These are phyloP conservation scores for Flaveria bidentis DNA, from an alignment of 129 eudicot species.

Conservation along the genomic window DNA sequence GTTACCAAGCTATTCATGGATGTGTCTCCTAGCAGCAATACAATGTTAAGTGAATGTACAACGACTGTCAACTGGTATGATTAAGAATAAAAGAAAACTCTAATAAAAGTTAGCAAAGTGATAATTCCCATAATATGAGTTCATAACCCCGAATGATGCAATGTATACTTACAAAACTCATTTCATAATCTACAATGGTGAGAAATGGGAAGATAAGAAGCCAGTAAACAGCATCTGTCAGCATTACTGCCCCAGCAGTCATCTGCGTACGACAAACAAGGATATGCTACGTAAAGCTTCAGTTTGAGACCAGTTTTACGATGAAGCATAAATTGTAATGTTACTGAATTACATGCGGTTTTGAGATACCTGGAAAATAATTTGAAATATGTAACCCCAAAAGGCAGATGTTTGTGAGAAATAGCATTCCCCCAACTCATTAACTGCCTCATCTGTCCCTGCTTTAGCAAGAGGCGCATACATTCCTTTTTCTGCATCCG, in stretches of 20 bases:
- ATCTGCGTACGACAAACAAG: constrained; percentile 48
- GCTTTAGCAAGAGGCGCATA: constrained; percentile 35
- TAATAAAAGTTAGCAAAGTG: not conserved
- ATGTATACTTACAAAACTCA: constrained; percentile 57
- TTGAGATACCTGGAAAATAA: constrained; percentile 59
- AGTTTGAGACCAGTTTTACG: not conserved
- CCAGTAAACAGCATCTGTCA: constrained; percentile 84
- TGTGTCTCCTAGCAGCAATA: constrained; percentile 73
- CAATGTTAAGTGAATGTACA: constrained; percentile 64
- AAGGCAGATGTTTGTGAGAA: constrained; percentile 32
- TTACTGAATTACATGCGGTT: not conserved
- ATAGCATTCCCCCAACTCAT: constrained; percentile 35
- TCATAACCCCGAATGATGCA: not conserved
- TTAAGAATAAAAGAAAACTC: constrained; percentile 1
- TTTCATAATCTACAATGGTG: constrained; percentile 52
- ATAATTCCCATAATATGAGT: not conserved
- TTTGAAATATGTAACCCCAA: constrained; percentile 60
- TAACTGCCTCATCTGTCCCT: constrained; percentile 26
- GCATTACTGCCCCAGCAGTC: constrained; percentile 81
- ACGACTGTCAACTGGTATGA: constrained; percentile 62
- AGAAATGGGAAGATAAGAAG: constrained; percentile 70
- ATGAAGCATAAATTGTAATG: not conserved
- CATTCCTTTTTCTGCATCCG: constrained; percentile 50
- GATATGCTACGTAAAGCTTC: not conserved
- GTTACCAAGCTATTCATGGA: constrained; percentile 76